Percentiles rank a stretch among this genome's conserved stretches.
Evolutionary conservation across 345 rosid genomes (phyloP).

Genomic region (Corchorus capsularis): DNA sequence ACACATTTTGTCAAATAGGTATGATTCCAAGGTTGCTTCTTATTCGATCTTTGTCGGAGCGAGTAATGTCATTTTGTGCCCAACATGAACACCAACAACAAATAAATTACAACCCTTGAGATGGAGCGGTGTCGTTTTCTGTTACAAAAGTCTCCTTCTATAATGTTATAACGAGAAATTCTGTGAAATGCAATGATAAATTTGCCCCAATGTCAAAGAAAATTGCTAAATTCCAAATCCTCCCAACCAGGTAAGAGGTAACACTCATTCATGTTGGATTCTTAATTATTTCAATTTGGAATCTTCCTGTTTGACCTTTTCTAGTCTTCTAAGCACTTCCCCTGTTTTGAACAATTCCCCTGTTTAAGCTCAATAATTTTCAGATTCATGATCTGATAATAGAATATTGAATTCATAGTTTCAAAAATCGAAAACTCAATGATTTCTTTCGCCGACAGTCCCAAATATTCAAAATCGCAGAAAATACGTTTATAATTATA

Average conservation of each 20-base stretch:
- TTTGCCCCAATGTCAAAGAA: not conserved
- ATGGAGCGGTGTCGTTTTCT: not conserved
- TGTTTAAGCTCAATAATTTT: too few relatives aligned
- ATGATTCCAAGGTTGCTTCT: slow-evolving; percentile 13
- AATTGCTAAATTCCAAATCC: not conserved
- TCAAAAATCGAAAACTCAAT: too few relatives aligned
- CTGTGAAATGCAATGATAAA: not conserved
- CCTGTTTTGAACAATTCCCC: too few relatives aligned
- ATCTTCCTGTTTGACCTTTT: not conserved
- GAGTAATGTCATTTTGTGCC: slow-evolving; percentile 7
- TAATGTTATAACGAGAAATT: not conserved
- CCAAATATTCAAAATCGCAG: too few relatives aligned
- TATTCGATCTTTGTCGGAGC: slow-evolving; percentile 10
- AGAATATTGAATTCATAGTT: too few relatives aligned
- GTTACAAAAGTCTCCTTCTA: slow-evolving; percentile 11
- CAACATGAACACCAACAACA: not conserved
- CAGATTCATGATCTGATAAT: too few relatives aligned
- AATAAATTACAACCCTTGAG: not conserved
- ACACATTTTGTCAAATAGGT: not conserved
- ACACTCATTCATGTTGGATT: not conserved
- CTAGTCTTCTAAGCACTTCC: not conserved
- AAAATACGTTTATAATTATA: too few relatives aligned
- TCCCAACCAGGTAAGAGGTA: not conserved
- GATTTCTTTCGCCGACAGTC: too few relatives aligned
- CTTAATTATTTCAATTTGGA: not conserved